Evolutionary conservation across 2,329 filamentous ascomycete species (phyloP), one percentile per base, ranked within the genome.

Genomic region (Claviceps maximensis): DNA sequence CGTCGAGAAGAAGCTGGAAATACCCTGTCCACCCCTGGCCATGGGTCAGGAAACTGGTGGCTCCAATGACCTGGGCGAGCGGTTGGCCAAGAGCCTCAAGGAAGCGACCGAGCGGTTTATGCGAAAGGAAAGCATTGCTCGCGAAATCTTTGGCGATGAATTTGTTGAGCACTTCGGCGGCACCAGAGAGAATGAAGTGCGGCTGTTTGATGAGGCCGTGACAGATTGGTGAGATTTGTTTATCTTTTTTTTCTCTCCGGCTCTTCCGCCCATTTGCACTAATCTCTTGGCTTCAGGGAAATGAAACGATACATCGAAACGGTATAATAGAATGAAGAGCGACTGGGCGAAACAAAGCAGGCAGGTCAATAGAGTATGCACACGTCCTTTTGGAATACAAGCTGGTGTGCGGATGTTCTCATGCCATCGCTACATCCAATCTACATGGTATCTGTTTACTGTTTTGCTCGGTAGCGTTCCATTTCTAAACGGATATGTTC

Each of bases 101-200:
- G 90, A 96, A 63, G 93, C 91, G 2, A 93, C 85, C 1, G 80
- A 79, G 48, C 77, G 79, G 48, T 96, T 98, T 63, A 84, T 79
- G 72, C 73, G 80, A 31, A 79, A 82, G 61, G 87, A 79, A 1
- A 97, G 91, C 66, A 76, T 97, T 17, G 93, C 93, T n/a, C 78
- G 93, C 54, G 87, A 97, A 65, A 87, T 95, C 0, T 87, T 98
- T 68, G 93, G 93, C 0, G 86, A 97, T 66, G 87, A 85, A 9
- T 98, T 98, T 70, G 93, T 98, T 3, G 90, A 97, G 17, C 93
- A 97, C 68, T 98, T 84, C 72, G 88, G 84, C 13, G 93, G 93
- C 17, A 95, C 91, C 19, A 79, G 93, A 58, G 85, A 95, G 67
- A 90, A 98, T 69, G 93, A 98, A 70, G 78, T 93, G 54, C 75